Percentiles rank a stretch among this genome's conserved stretches.
phyloP scores from a whole-genome alignment of 495 filamentous ascomycete species.

The Hypoxylon lenormandii region DNA sequence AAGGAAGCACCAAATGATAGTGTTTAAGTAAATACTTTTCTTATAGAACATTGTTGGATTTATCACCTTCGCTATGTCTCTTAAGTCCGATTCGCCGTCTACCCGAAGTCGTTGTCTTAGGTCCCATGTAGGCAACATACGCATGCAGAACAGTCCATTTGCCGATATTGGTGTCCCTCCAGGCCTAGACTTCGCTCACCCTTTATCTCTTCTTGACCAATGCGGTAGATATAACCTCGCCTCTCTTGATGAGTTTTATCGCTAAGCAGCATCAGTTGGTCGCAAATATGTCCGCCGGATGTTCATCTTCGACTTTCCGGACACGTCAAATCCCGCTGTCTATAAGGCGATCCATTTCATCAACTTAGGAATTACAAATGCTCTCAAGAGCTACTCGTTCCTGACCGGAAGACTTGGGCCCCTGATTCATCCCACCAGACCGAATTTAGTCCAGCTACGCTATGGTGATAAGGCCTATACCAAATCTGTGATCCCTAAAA shows the following conservation, averaged over 20 bases:
- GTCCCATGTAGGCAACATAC: too few species aligned
- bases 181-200: background rate
- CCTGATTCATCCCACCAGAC: background rate
- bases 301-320: conserved; percentile 11
- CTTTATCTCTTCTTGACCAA: background rate
- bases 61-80: too few species aligned
- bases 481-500: background rate
- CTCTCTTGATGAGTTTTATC: background rate
- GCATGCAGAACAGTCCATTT: background rate
- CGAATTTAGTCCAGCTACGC: background rate
- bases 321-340: background rate
- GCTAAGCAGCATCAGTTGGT: background rate
- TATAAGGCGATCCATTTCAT: background rate
- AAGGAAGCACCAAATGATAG: too few species aligned
- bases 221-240: background rate
- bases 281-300: conserved; percentile 4
- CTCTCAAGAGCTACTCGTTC: background rate
- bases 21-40: too few species aligned
- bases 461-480: background rate
- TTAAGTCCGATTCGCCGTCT: too few species aligned
- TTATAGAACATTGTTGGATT: too few species aligned
- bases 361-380: background rate
- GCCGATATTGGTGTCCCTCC: background rate
- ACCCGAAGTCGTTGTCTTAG: too few species aligned
- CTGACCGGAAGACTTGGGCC: background rate